Base-by-base conservation (phyloP, 257 asterid species). In the Nicotiana paniculata region DNA sequence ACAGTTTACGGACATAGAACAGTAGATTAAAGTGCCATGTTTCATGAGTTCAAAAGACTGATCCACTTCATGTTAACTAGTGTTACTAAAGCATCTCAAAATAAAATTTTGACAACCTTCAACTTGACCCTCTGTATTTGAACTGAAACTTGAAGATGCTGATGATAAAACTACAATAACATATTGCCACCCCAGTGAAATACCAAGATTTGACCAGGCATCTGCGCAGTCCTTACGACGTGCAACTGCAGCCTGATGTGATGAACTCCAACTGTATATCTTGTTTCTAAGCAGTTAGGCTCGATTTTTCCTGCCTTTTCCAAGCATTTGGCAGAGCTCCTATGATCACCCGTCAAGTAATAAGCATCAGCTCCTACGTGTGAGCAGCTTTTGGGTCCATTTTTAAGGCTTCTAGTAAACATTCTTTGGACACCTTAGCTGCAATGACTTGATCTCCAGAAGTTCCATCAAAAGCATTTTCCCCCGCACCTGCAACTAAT, bases 261-360 rank as follows among this genome's bases (percentile, higher is more conserved):
- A 86, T 94, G 98, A 83, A 94, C 90, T 77, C 97, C 98, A 87
- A 93, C 94, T 81, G 93, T 97, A 86, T 89, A 96, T 83, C 99
- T 91, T 80, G 97, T 92, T 53, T 98, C 98, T 82, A 96, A 91
- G 87, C 99, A 96, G 88, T 94, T 96, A 76, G 99, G 98, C 86
- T 96, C 98, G 84, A 94, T 87, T 84, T 91, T 96, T 82, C 94
- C 99, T 69, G 99, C 98, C 99, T 96, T 94, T 76, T 96, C 99
- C 87, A 96, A 87, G 90, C 99, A 96, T 90, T 94, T 94, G 84
- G 93, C 93, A 77, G 97, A 91, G 80, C 90, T 89, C 87, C 87
- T 88, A 81, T 91, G 94, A 86, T 96, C 98, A 86, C 98, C 97
- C 61, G 85, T 84, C 93, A 96, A 91, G 89, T 83, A 79, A 91